These are phyloP conservation scores for Venustampulla echinocandica DNA, from an alignment of 495 filamentous ascomycete genomes.

Conservation along the genomic window DNA sequence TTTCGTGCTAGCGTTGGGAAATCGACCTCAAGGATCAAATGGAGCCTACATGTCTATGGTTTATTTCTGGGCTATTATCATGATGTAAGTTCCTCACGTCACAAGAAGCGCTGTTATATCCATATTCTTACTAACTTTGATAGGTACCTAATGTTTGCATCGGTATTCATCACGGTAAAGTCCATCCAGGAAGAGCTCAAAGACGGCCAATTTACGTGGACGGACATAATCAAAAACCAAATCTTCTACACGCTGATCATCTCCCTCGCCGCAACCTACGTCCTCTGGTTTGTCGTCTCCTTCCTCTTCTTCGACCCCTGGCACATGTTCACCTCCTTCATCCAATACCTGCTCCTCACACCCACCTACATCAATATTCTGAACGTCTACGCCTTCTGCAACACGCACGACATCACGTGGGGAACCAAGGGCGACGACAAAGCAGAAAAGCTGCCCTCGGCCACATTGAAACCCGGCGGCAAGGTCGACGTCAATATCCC, in stretches of 20 bases:
- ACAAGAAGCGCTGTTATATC: not conserved
- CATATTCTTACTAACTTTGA: conserved; percentile 7
- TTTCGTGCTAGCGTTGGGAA: conserved; percentile 91
- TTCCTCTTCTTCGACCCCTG: conserved; percentile 97
- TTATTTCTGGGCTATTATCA: conserved; percentile 92
- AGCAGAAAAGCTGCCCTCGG: conserved; percentile 69
- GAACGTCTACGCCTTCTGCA: conserved; percentile 97
- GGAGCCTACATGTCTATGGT: conserved; percentile 95
- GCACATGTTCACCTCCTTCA: conserved; percentile 95
- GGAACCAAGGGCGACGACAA: conserved; percentile 95
- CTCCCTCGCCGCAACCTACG: conserved; percentile 82
- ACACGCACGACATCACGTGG: conserved; percentile 96
- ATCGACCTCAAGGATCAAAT: conserved; percentile 89
- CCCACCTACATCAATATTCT: conserved; percentile 95
- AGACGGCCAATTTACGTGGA: too few species aligned
- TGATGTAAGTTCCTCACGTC: conserved; percentile 53
- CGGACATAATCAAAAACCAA: conserved; percentile 74
- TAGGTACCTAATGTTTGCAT: conserved; percentile 87
- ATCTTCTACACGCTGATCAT: conserved; percentile 92
- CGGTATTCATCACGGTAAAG: conserved; percentile 86
- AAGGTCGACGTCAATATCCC: conserved; percentile 92
- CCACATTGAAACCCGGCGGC: conserved; percentile 78
- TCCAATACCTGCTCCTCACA: conserved; percentile 94
- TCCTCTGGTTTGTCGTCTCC: conserved; percentile 87
- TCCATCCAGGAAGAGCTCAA: conserved; percentile 65